Base-by-base conservation (phyloP, 2,329 filamentous ascomycete genomes). In the Colletotrichum sp. region DNA sequence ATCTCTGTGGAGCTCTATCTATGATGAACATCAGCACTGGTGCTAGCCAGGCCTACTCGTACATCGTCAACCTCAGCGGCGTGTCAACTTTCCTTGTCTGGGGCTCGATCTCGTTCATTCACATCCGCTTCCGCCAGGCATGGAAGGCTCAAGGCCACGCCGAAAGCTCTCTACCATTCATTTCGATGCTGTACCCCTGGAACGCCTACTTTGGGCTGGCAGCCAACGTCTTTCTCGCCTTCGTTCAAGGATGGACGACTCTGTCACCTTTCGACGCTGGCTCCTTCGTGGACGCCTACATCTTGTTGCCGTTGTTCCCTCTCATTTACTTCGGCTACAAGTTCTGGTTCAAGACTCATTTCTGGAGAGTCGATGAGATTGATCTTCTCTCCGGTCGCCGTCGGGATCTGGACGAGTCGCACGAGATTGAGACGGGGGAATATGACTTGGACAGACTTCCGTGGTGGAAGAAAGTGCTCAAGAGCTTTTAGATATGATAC, bases 11-110 rank as follows among this genome's bases (percentile, higher is more conserved):
- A 12, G 88, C 92, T 6, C 84, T 95, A n/a, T 91, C 91, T n/a
- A 91, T 95, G 89, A 94, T 95, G 91, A 95, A 94, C 79, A 84
- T 94, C 39, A 92, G 89, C 48, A 93, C 93, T 0, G 93, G 92
- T 9, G 92, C 93, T 0, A 88, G 89, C 58, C 88, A 89, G 76
- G 93, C 92, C 0, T 95, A 94, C 81, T 83, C 82, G 8, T 94
- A 94, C 83, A 94, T 95, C 74, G 91, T 95, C 79, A 94, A 94
- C 79, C 86, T 94, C 1, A 91, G 89, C 8, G 93, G 93, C 6
- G 92, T 94, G 3, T 92, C 92, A 48, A 94, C 93, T 0, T 95
- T 95, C 80, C 82, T 95, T 3, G 93, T 94, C 56, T 95, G 93
- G 93, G 93, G 88, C 3, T 89, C 89, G 48, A 95, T 95, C 79